Conservation (phyloP, 495 filamentous ascomycete species). For the Aspergillus wentii region DNA sequence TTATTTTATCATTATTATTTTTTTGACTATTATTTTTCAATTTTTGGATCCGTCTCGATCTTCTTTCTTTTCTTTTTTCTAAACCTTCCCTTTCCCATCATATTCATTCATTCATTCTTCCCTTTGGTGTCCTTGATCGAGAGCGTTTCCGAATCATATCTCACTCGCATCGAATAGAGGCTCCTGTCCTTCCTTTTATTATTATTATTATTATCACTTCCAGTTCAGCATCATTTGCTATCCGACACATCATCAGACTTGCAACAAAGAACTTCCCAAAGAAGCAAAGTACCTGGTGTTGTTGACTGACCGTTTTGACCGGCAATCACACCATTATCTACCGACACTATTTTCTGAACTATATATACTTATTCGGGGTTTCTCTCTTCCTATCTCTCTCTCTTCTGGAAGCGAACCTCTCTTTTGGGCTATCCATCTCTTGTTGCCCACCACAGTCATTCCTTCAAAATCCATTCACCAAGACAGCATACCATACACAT, state of each 20-base stretch:
- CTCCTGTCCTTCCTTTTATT: slow-evolving; percentile 30
- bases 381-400: too few relatives aligned
- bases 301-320: too few relatives aligned
- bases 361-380: too few relatives aligned
- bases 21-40: slow-evolving; percentile 20
- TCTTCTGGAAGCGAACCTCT: too few relatives aligned
- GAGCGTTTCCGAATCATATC: slow-evolving; percentile 8
- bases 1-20: slow-evolving; percentile 5
- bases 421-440: too few relatives aligned
- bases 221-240: too few relatives aligned
- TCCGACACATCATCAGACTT: slow-evolving; percentile 9
- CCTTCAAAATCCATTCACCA: too few relatives aligned
- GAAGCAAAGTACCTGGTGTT: too few relatives aligned
- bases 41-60: slow-evolving; percentile 17
- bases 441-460: too few relatives aligned
- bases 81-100: slow-evolving; percentile 18
- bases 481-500: too few relatives aligned
- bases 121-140: slow-evolving; percentile 10
- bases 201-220: neutral
- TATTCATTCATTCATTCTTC: slow-evolving; percentile 20
- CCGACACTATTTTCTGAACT: neutral
- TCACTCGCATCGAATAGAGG: slow-evolving; percentile 15
- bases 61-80: slow-evolving; percentile 16
- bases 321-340: too few relatives aligned
- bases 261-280: too few relatives aligned